Evolutionary conservation across 2,329 filamentous ascomycete genomes (phyloP), one percentile per base, ranked within the genome.

Genomic region (Aspergillus viridinutans): DNA sequence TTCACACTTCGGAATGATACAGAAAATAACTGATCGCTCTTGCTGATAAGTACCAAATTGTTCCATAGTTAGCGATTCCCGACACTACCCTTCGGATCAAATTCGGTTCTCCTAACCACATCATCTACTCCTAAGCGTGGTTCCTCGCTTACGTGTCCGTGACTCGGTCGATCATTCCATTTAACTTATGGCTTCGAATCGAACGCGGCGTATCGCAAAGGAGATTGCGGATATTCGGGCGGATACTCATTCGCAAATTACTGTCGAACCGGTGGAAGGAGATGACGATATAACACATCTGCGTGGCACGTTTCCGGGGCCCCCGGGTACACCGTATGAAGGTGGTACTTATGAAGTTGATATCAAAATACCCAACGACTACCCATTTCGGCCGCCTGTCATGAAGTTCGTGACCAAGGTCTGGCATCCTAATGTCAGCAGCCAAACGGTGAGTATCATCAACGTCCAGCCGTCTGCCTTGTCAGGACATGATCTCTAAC

Each of bases 401-500:
- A 97, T 99, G 89, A 88, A 85, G 67, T 97, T 97, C 70, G 84
- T 88, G 62, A 99, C 94, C 62, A 92, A 88, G 75, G 88, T 97
- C 66, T 99, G 92, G 92, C 94, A 99, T 74, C 94, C 94, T 35
- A 99, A 99, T 71, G 85, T 99, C 77, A 95, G 90, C 81, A 93
- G 89, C 69, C 89, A 94, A 72, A 97, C 92, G 43, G 92, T 96
- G 78, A 69, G 87, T 80, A 20, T 8, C 21, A 32, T 9, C 2
- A 17, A 10, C 3, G 4, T 6, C 10, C 2, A 21, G 12, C 21
- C 8, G 25, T n/a, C n/a, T 20, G 26, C 55, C 17, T n/a, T 10
- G 17, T 10, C 6, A n/a, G 6, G 14, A n/a, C n/a, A 23, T 5
- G 21, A 14, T 40, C 48, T 35, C 23, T 47, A 6, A 23, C 54